Base-by-base conservation (phyloP, 169 alveolate genomes). In the Plasmodium vivax region DNA sequence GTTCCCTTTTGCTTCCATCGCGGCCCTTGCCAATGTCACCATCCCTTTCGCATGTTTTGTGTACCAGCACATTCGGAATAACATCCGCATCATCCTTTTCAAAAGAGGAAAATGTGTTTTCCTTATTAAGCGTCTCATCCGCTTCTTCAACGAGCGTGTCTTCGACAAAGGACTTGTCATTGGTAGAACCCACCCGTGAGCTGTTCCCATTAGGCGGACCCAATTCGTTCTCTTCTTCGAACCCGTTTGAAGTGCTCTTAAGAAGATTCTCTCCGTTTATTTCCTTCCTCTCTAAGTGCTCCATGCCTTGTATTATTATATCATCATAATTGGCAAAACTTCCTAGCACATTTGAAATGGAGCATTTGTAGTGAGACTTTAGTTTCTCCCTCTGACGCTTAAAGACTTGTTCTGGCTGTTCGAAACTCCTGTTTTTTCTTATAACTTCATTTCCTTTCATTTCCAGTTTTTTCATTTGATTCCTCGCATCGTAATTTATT, bases 321-420 rank as follows among this genome's bases (percentile, higher is more conserved):
- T 54, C 71, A 34, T 88, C 34, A 56, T 36, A 88, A 10, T 79
- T 88, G 34, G 10, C 32, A 16, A 62, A n/a, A 41, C 79, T 79
- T 45, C 19, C 83, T 58, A 62, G 34, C 41, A 68, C 56, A 16
- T 80, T 80, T n/a, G 88, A 16, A 19, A 85, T 74, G 43, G 36
- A 34, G 43, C 19, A 23, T 81, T 80, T 88, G 82, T 47, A 88
- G 32, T 80, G 81, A 5, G 88, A 80, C 72, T 88, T 88, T 88
- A 80, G 71, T 19, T 88, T 88, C 72, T 73, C 90, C 82, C 94
- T 79, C 72, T 88, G 87, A 8, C 94, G 87, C 34, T 38, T 88
- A 88, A 79, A 88, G 30, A 80, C 10, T 80, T 88, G 88, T 79
- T 88, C 88, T 32, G 12, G 54, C 10, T 62, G 14, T 38, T 88